Evolutionary conservation across 495 filamentous ascomycete species (phyloP), one percentile per base, ranked within the genome.

Genomic region (Usnea hakonensis): DNA sequence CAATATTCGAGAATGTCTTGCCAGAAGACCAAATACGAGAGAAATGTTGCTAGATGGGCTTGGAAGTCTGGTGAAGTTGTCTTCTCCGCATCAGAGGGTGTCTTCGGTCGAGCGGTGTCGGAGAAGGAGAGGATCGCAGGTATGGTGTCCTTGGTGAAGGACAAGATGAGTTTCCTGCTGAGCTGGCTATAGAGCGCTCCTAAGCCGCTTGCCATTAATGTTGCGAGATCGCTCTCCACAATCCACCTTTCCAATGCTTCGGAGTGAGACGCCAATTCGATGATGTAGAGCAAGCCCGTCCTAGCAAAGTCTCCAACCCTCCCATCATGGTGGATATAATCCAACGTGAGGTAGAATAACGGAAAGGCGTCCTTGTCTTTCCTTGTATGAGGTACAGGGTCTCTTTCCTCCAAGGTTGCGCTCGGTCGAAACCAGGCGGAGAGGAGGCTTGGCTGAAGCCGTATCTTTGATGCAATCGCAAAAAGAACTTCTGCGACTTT

Each of bases 1-100:
- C 94, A 99, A 74, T 97, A 90, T 69, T 97, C 91, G 54, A 99
- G 80, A 19, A 96, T 90, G 73, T 99, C 94, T 69, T 99, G 94
- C 95, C 94, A 99, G 67, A 99, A 98, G 19, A 91, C 76, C 17
- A 99, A 78, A 69, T 97, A 93, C 17, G 94, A 95, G 32, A 99
- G 81, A 68, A 99, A 97, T 0, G 94, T 95, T 54, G 91, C 87
- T 74, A 98, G 83, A 66, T 95, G 87, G 9, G 82, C 78, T 60
- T 89, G 87, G 63, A 95, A 88, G 19, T 87, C 81, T 19, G 79
- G 68, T 57, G 87, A 86, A 61, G 81, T 87, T 16, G 87, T 85
- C 64, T 79, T 86, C 63, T 88, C 83, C n/a, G 88, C 85, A 57
- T 88, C 86, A 61, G 79, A 81, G 28, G 80, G 81, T 2, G 84